A percentile compares a stretch with the other conserved stretches of the same genome.
These are phyloP conservation scores for Austroboletus eburneus DNA, from an alignment of 768 basidiomycete species.

Conservation along the genomic window DNA sequence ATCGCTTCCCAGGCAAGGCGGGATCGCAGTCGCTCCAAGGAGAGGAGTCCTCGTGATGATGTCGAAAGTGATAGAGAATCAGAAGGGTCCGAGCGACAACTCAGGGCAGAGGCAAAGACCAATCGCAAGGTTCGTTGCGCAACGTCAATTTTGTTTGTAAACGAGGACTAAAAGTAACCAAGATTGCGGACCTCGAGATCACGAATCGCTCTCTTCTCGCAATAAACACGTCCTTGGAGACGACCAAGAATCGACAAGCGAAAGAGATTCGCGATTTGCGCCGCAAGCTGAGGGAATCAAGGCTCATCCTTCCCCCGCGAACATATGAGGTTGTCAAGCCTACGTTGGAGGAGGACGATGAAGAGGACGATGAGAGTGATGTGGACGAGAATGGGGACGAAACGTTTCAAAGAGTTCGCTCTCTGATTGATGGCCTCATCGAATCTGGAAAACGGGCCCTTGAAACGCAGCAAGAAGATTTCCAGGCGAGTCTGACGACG, in stretches of 20 bases:
- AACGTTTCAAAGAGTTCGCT: constrained; percentile 57
- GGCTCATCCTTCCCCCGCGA: constrained; percentile 70
- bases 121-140: constrained; percentile 65
- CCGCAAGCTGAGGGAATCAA: constrained; percentile 76
- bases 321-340: constrained; percentile 56
- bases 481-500: constrained; percentile 43
- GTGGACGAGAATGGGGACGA: constrained; percentile 46
- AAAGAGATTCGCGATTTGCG: constrained; percentile 83
- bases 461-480: constrained; percentile 53
- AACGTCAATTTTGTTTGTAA: not conserved
- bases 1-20: constrained; percentile 10
- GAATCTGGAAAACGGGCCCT: constrained; percentile 57
- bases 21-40: constrained; percentile 22
- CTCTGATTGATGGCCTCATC: constrained; percentile 60
- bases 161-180: constrained; percentile 2
- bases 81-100: constrained; percentile 45
- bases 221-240: constrained; percentile 81
- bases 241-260: constrained; percentile 72
- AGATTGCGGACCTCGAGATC: constrained; percentile 94
- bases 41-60: constrained; percentile 11
- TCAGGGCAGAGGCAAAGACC: constrained; percentile 74
- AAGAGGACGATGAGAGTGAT: constrained; percentile 39
- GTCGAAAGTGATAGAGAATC: constrained; percentile 34
- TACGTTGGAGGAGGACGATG: constrained; percentile 36
- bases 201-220: constrained; percentile 81